Conservation (phyloP, 2,329 filamentous ascomycete genomes). For the Diaporthe helianthi region DNA sequence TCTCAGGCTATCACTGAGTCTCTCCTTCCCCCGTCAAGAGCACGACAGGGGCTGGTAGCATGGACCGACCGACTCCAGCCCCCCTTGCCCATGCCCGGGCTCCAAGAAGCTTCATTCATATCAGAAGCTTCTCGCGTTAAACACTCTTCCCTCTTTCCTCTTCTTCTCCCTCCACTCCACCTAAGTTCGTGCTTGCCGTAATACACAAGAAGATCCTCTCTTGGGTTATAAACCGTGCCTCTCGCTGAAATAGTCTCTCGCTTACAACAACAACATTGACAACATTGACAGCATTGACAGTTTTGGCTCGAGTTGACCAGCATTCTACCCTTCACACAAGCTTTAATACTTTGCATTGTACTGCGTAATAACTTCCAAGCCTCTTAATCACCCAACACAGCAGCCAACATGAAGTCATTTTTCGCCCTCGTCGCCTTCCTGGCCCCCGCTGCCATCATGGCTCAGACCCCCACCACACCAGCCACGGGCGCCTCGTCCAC, state of each 20-base stretch:
- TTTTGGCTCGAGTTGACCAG: background rate
- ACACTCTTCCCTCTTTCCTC: background rate
- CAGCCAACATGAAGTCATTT: slow-evolving; percentile 51
- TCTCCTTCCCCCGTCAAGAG: background rate
- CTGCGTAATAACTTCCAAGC: slow-evolving; percentile 9
- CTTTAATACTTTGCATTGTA: slow-evolving; percentile 6
- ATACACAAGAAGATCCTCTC: background rate
- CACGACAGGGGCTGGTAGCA: slow-evolving; percentile 3
- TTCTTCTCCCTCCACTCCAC: slow-evolving; percentile 1
- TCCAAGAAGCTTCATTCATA: slow-evolving; percentile 27
- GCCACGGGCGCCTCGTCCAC: slow-evolving; percentile 44
- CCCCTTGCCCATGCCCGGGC: slow-evolving; percentile 3
- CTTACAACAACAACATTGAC: background rate
- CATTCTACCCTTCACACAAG: background rate
- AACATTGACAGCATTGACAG: background rate
- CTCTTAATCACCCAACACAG: background rate
- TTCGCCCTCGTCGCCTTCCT: slow-evolving; percentile 50
- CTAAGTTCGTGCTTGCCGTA: slow-evolving; percentile 17
- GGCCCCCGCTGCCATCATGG: slow-evolving; percentile 44
- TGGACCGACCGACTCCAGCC: background rate
- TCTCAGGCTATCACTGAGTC: background rate
- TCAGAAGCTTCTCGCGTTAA: slow-evolving; percentile 26
- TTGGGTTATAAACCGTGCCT: slow-evolving; percentile 2
- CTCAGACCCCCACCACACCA: slow-evolving; percentile 44
- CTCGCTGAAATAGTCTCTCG: slow-evolving; percentile 22